Base-by-base conservation (phyloP, 441 rosid species). In the Pelargonium citronellum region DNA sequence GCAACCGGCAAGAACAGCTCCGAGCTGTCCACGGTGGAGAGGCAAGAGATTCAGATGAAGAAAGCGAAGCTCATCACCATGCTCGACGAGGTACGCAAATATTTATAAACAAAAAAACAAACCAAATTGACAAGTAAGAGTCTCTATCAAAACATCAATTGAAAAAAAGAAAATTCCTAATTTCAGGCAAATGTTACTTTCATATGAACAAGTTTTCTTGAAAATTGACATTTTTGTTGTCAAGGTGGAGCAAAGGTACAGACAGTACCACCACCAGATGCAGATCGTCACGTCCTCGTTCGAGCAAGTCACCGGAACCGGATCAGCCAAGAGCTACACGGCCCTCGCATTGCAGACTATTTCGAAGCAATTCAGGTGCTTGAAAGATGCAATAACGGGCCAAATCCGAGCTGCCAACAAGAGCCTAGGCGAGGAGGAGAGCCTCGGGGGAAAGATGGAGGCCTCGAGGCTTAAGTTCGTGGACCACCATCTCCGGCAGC, bases 41-140 rank as follows among this genome's bases (percentile, higher is more conserved):
- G 95, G 66, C 98, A 94, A 73, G 98, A 94, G 70, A 84, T 91
- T 88, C 98, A 94, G 89, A 90, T 89, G 96, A 94, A 87, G 85
- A 94, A 94, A 82, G 98, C 96, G 3, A 94, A 91, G 80, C 87
- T 94, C 15, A 87, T 85, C 22, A 83, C 71, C 82, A 94, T 94
- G 97, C 92, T 94, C 64, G 97, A 91, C 67, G 97, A 94, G 96
- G 98, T 94, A 83, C 41, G 74, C n/a, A 53, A 7, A 53, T 4
- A 13, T 16, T 53, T 53, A 39, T 39, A 39, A 39, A 39, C 43
- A 39, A 39, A 39, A 39, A 13, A 6, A 15, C 1, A n/a, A n/a
- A 13, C 8, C 60, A 53, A 53, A n/a, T 53, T 53, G 20, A 53
- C 60, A 53, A 53, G 60, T 15, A 53, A 53, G 71, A 67, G 79